Conservation (phyloP, 768 basidiomycete genomes). For the Termitomyces sp. region DNA sequence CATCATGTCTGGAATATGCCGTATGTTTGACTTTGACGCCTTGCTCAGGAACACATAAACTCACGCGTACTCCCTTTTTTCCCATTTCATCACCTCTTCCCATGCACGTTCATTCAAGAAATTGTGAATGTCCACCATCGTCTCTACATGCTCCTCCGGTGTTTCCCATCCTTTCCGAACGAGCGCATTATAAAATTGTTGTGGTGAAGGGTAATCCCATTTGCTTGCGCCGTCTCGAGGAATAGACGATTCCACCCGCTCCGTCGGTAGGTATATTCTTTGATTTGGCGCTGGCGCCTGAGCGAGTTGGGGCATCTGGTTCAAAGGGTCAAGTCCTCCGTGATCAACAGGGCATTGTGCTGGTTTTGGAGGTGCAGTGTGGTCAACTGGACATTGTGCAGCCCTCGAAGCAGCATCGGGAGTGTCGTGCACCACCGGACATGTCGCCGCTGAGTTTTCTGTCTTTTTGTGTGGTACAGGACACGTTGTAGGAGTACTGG, state of each 20-base stretch:
- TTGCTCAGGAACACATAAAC: slow-evolving; percentile 18
- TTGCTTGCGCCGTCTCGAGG: slow-evolving; percentile 53
- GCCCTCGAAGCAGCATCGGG: slow-evolving; percentile 17
- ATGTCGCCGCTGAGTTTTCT: slow-evolving; percentile 1
- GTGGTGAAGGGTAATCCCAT: slow-evolving; percentile 97
- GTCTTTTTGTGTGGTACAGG: slow-evolving; percentile 12
- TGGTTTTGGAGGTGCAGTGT: slow-evolving; percentile 26
- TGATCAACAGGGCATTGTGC: slow-evolving; percentile 65
- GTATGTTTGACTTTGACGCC: not conserved
- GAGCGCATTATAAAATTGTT: slow-evolving; percentile 97
- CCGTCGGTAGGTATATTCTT: slow-evolving; percentile 55
- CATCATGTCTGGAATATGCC: slow-evolving; percentile 42
- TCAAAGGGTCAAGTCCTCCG: slow-evolving; percentile 57
- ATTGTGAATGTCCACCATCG: slow-evolving; percentile 98
- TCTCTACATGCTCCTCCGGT: slow-evolving; percentile 91
- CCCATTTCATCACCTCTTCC: slow-evolving; percentile 93
- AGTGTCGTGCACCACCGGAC: slow-evolving; percentile 30
- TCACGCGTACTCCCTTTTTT: slow-evolving; percentile 60
- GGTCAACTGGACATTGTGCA: slow-evolving; percentile 38
- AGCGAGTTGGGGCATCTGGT: slow-evolving; percentile 85
- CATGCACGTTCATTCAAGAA: slow-evolving; percentile 97
- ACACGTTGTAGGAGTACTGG: slow-evolving; percentile 25
- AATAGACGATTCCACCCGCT: slow-evolving; percentile 79
- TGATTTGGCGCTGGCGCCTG: slow-evolving; percentile 62
- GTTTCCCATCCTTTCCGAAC: slow-evolving; percentile 97